Base-by-base conservation (phyloP, 306 rosid genomes). In the Corylus americana region DNA sequence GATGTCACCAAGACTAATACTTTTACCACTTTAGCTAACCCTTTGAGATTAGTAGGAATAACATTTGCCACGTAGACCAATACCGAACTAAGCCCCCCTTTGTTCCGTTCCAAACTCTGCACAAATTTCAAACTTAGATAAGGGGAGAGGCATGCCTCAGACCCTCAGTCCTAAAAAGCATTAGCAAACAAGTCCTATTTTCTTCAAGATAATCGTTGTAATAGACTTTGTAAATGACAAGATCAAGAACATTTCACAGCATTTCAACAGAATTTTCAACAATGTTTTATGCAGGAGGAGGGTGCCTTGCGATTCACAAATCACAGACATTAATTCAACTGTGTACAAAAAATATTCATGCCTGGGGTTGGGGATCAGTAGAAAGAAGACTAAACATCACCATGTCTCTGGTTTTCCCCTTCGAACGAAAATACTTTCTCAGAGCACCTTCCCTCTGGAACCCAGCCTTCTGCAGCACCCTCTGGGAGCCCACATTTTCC, bases 381-480 rank as follows among this genome's bases (percentile, higher is more conserved):
- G 73, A 71, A 73, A 93, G 85, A 70, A 87, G 72, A 80, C 94
- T 82, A 17, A 73, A 89, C 67, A 90, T 80, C 0, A 88, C 85
- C 73, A 20, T 49, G 50, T 93, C 92, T 75, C 80, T 87, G 22
- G 70, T 54, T 72, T 73, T 78, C 37, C 93, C 96, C 53, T 85
- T 89, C 25, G 81, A 20, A 55, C 82, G 11, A 3, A 0, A 0
- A 69, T 77, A 87, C 55, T 88, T 93, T 62, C 92, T 88, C n/a
- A 93, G 79, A 83, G 91, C 74, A n/a, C 98, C 92, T 78, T 93
- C 94, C 68, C 70, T 86, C 12, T 42, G 77, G 81, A 92, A 92
- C 12, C 98, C 97, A 50, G 82, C 83, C 79, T 94, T 94, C 74
- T 91, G 89, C 57, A 94, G 16, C 48, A 94, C 93, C 72, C 82